Evolutionary conservation across 2,329 filamentous ascomycete genomes (phyloP).

Genomic region (Epichloe brachyelytri): DNA sequence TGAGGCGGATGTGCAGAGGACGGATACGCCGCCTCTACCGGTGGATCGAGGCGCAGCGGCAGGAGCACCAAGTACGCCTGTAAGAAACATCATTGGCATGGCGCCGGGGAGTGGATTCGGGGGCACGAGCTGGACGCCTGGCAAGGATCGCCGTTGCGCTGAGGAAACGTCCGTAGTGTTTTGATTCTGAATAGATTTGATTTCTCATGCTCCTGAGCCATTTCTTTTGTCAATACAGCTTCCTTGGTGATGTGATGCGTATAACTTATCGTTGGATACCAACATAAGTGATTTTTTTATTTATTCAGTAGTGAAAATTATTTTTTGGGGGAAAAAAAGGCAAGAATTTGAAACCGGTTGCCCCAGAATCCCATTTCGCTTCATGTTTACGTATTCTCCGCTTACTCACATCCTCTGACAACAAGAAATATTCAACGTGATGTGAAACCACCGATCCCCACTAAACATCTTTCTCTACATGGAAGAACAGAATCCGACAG

Average conservation of each 20-base stretch:
- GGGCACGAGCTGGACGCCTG: slow-evolving; percentile 31
- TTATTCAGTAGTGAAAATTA: background rate
- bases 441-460: no score
- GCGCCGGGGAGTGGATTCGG: slow-evolving; percentile 24
- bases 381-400: background rate
- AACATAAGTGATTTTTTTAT: background rate
- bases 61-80: slow-evolving; percentile 33
- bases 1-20: slow-evolving; percentile 29
- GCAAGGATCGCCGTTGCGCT: slow-evolving; percentile 27
- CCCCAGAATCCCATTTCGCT: background rate
- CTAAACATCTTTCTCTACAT: no score
- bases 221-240: no score
- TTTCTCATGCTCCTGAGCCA: no score
- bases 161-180: background rate
- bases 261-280: background rate
- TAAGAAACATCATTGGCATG: slow-evolving; percentile 24
- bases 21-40: slow-evolving; percentile 41
- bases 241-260: no score
- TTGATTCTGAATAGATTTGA: background rate
- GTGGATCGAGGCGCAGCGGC: slow-evolving; percentile 17
- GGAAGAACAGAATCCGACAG: background rate
- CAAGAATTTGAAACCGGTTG: background rate
- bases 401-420: background rate
- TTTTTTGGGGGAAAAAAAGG: background rate
- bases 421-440: background rate